Conservation (phyloP, 1,139 yeast species). For the Kodamaea arcana region DNA sequence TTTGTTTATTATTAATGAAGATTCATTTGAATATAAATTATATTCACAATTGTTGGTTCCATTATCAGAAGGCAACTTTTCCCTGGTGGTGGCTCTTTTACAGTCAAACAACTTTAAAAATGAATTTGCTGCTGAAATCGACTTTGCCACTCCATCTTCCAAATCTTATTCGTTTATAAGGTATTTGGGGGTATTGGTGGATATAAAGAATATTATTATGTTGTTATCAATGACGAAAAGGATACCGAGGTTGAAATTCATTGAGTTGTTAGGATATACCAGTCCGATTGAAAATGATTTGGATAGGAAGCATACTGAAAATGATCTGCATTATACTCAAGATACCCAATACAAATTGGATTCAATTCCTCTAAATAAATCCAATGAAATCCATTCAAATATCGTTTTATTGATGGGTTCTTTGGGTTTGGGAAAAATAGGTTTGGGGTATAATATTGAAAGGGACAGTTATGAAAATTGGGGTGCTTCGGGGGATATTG, state of each 20-base stretch:
- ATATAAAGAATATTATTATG: conserved; percentile 27
- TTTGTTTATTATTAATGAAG: conserved; percentile 15
- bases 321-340: neutral
- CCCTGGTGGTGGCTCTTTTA: conserved; percentile 3
- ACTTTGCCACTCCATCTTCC: conserved; percentile 23
- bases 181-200: conserved; percentile 23
- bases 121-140: conserved; percentile 14
- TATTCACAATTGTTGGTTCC: conserved; percentile 16
- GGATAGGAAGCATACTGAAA: too few relatives aligned
- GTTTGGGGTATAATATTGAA: conserved; percentile 24
- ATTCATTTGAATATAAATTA: conserved; percentile 14
- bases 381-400: conserved; percentile 13
- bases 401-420: conserved; percentile 22
- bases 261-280: conserved; percentile 27
- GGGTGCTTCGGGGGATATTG: conserved; percentile 7
- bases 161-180: conserved; percentile 16
- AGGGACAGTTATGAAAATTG: conserved; percentile 22
- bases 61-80: conserved; percentile 9
- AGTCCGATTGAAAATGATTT: too few relatives aligned
- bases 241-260: conserved; percentile 20
- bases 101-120: conserved; percentile 11
- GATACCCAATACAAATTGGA: too few relatives aligned
- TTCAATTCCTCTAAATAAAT: conserved; percentile 8
- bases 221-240: conserved; percentile 23
- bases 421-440: conserved; percentile 26